These are phyloP conservation scores for Neoscytalidium dimidiatum DNA, from an alignment of 2,329 filamentous ascomycete genomes.

Conservation along the genomic window DNA sequence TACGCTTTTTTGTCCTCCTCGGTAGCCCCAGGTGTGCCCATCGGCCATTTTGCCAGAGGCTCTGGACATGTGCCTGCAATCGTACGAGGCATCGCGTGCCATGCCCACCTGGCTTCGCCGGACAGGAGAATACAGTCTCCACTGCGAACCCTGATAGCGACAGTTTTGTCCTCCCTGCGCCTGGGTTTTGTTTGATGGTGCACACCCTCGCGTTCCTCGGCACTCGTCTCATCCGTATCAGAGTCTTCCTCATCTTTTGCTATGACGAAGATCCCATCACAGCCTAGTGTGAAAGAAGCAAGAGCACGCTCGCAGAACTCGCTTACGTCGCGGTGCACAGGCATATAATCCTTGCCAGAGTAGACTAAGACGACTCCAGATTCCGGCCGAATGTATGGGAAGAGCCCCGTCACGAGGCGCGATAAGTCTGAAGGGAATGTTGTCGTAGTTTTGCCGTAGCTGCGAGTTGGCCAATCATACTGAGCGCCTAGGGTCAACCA, in stretches of 20 bases:
- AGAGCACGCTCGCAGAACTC: slow-evolving; percentile 78
- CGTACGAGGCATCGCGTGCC: slow-evolving; percentile 93
- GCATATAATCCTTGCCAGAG: slow-evolving; percentile 84
- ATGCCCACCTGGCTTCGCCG: slow-evolving; percentile 77
- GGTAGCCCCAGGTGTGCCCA: slow-evolving; percentile 14
- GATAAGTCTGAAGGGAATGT: slow-evolving; percentile 79
- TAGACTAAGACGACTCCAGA: slow-evolving; percentile 95
- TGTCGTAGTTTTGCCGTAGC: slow-evolving; percentile 68
- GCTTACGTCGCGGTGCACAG: slow-evolving; percentile 90
- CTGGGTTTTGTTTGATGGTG: neutral
- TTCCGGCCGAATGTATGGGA: slow-evolving; percentile 76
- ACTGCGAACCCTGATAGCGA: slow-evolving; percentile 71
- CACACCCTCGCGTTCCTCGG: slow-evolving; percentile 45
- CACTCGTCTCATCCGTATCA: neutral
- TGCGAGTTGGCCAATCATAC: slow-evolving; percentile 91
- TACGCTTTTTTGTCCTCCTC: slow-evolving; percentile 43
- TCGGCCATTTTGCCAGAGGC: slow-evolving; percentile 75
- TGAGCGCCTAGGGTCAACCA: slow-evolving; percentile 95
- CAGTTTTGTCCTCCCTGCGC: slow-evolving; percentile 22
- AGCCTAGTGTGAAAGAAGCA: slow-evolving; percentile 87
- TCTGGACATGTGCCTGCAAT: slow-evolving; percentile 75
- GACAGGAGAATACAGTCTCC: slow-evolving; percentile 93
- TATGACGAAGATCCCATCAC: slow-evolving; percentile 85
- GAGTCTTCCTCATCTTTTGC: slow-evolving; percentile 53
- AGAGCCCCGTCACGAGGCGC: slow-evolving; percentile 66